Evolutionary conservation across 169 alveolate genomes (phyloP), one percentile per base, ranked within the genome.

Genomic region (Cryptosporidium viatorum): DNA sequence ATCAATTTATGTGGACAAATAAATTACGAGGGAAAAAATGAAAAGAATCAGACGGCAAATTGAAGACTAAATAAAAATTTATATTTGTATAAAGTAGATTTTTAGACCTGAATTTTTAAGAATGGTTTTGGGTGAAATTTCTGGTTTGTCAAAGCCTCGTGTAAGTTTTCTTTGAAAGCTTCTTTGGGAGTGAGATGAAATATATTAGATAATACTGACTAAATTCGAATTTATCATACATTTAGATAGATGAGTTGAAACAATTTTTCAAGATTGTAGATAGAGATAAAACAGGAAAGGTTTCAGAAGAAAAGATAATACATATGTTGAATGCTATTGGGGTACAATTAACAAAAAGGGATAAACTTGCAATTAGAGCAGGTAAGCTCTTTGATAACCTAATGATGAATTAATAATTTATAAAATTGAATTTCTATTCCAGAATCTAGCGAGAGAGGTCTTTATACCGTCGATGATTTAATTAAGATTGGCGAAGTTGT

Each of bases 321-420:
- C 89, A 80, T 29, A 80, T 80, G 89, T 33, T 80, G 5, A 80
- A 80, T 41, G 73, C 89, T 5, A 80, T 80, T 14, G 89, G 89
- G 21, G 89, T 80, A 21, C 73, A 80, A 48, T 43, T 80, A n/a
- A 80, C 80, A 14, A 80, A 39, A 43, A 80, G 89, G 29, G 89
- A 80, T 21, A 62, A 62, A 43, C 23, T 80, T 14, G 89, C 89
- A 23, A 60, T 80, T 60, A 62, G n/a, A 80, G 89, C 89, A 80
- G 89, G 89, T 80, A 29, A 80, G 58, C 21, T 1, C 26, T 9
- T n/a, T 55, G n/a, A 21, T 2, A 16, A 21, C 16, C 3, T 55
- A 55, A 55, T 8, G 14, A 8, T 0, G 35, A 55, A 26, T 55
- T 23, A 10, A 55, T 55, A n/a, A 55, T 55, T 55, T 26, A 16